phyloP scores from a whole-genome alignment of 2,329 filamentous ascomycete species.

The Scopulariopsis brevicaulis region DNA sequence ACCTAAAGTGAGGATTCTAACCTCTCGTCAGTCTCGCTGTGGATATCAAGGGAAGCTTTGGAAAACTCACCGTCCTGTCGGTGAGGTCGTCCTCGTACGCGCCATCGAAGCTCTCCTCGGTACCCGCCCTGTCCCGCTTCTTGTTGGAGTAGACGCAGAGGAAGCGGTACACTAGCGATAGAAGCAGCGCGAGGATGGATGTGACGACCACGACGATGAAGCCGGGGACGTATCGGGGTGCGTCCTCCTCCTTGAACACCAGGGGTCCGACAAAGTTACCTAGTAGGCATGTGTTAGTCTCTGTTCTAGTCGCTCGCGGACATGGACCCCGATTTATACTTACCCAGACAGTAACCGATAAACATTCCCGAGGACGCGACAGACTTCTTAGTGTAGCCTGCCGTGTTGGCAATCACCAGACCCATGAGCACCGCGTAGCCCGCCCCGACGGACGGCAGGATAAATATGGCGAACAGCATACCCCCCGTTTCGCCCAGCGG shows the following conservation, averaged over 20 bases:
- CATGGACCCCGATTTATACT: neutral
- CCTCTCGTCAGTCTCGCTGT: neutral
- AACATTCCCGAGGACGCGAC: constrained; percentile 33
- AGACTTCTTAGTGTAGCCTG: constrained; percentile 25
- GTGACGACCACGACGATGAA: constrained; percentile 24
- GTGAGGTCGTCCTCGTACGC: constrained; percentile 41
- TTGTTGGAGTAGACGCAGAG: constrained; percentile 31
- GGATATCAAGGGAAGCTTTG: neutral
- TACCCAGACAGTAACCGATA: constrained; percentile 27
- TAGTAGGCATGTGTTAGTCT: neutral
- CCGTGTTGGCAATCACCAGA: constrained; percentile 17
- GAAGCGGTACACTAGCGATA: constrained; percentile 29
- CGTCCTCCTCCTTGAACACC: constrained; percentile 23
- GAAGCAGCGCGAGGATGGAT: constrained; percentile 14
- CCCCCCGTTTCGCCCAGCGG: constrained; percentile 27
- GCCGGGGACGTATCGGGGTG: constrained; percentile 19
- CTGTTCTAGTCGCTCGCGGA: neutral
- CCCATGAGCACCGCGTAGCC: constrained; percentile 39
- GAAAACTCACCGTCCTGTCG: constrained; percentile 20
- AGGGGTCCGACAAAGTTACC: constrained; percentile 27
- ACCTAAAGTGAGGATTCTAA: constrained; percentile 15
- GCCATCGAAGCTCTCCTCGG: constrained; percentile 35
- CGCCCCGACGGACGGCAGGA: constrained; percentile 29
- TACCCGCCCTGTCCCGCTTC: constrained; percentile 26
- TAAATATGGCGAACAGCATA: constrained; percentile 34